Conservation (phyloP, 371 early-diverging fungal species). For the Mortierella sp. region DNA sequence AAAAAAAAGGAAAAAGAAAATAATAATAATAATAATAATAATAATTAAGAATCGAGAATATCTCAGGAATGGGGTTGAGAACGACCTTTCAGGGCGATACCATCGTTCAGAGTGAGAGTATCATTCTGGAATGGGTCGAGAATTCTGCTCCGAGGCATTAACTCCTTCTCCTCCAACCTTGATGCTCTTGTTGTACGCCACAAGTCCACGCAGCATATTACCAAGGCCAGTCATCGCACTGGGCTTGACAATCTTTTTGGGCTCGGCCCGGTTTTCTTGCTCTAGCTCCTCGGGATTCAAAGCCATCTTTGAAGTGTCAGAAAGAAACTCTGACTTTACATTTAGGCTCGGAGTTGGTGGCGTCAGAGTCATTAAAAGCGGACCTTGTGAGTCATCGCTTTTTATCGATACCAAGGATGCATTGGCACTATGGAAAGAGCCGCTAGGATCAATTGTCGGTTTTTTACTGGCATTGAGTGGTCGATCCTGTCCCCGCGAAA, state of each 20-base stretch:
- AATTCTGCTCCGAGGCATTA: not conserved
- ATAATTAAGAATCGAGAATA: not conserved
- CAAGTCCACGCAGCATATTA: conserved; percentile 45
- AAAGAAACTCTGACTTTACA: conserved; percentile 18
- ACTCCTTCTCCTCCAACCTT: conserved; percentile 53
- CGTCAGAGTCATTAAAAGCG: conserved; percentile 30
- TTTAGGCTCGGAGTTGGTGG: conserved; percentile 33
- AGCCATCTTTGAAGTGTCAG: not conserved
- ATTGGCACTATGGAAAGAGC: conserved; percentile 2
- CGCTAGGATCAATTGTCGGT: not conserved
- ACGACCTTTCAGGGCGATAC: not conserved
- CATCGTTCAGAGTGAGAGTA: not conserved
- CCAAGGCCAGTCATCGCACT: conserved; percentile 41
- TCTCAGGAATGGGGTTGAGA: not conserved
- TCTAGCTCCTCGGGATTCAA: not conserved
- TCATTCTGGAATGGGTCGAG: not conserved
- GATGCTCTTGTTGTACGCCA: conserved; percentile 48
- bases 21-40: too few species aligned
- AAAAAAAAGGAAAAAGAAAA: conserved; percentile 6
- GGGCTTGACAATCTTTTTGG: conserved; percentile 41
- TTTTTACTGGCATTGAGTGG: not conserved
- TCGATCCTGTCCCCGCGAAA: conserved; percentile 4
- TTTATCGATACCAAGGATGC: not conserved
- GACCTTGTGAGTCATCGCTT: not conserved
- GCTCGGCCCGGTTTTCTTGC: not conserved